phyloP scores from a whole-genome alignment of 139 green algal genomes.

The Pseudopediastrum boryanum region DNA sequence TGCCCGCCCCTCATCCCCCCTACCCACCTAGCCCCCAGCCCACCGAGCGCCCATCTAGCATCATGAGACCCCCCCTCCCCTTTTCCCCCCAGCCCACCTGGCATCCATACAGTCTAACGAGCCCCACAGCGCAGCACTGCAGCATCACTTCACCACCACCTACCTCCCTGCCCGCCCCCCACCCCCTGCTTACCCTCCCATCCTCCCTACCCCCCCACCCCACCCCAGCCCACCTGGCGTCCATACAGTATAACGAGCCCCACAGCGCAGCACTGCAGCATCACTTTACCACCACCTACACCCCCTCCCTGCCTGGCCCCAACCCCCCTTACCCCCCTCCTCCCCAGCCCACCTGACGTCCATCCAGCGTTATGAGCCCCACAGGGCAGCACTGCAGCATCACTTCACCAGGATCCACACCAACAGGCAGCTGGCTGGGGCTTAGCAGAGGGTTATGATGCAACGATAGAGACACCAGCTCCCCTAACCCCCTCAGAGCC shows the following conservation, averaged over 20 bases:
- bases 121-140: too few species aligned
- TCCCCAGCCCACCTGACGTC: too few species aligned
- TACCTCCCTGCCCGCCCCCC: too few species aligned
- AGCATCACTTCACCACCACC: too few species aligned
- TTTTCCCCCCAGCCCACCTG: too few species aligned
- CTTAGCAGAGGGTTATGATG: constrained; percentile 13
- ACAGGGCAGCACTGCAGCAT: constrained; percentile 15
- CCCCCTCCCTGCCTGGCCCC: too few species aligned
- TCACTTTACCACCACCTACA: not conserved
- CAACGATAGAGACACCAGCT: not conserved
- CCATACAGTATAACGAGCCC: not conserved
- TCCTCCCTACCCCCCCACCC: not conserved
- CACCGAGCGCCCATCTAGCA: too few species aligned
- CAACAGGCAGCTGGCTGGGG: not conserved
- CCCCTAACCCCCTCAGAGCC: not conserved
- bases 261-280: not conserved
- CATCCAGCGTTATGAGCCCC: not conserved
- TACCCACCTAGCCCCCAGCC: too few species aligned
- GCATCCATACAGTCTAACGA: too few species aligned
- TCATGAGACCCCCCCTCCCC: too few species aligned
- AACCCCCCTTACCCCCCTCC: too few species aligned
- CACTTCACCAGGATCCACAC: not conserved
- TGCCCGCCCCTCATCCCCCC: too few species aligned
- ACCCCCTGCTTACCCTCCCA: not conserved
- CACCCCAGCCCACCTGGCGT: not conserved